Evolutionary conservation across 768 basidiomycete genomes (phyloP), one percentile per base, ranked within the genome.

Genomic region (Gymnopilus dilepis): DNA sequence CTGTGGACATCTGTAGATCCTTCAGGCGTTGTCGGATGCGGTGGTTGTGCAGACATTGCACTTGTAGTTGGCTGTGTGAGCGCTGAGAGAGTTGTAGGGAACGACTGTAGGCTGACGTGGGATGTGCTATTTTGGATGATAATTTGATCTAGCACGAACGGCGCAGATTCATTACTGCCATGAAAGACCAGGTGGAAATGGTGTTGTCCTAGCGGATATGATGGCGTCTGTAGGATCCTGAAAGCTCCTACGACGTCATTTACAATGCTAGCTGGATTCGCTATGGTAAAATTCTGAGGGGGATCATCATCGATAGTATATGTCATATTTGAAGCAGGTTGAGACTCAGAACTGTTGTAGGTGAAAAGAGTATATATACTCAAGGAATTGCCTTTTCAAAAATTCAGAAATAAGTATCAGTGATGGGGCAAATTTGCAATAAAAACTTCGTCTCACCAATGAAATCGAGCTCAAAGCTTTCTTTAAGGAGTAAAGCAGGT

Each of bases 301-400:
- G 42, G 31, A 24, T 37, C 33, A 13, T 28, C 47, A 13, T 58
- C 57, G 15, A 58, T 50, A 4, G 31, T 11, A 50, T 58, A 58
- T 22, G 33, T 33, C 24, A 30, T 47, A 30, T 21, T 28, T 31
- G 43, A 30, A 15, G 57, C 45, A 19, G 12, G 38, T 31, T 50
- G 30, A 19, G 42, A 33, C n/a, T n/a, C n/a, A n/a, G n/a, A n/a
- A n/a, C n/a, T n/a, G 31, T 48, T n/a, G 22, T 26, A 24, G 26
- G 28, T 17, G 15, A 22, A 42, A 17, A 58, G 50, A 5, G 30
- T 24, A 50, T 31, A 48, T 15, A 58, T 8, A 17, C 38, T n/a
- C 1, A 58, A 17, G 3, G 57, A 58, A 40, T 28, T 13, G 17
- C 57, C 57, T 58, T 24, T 17, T 1, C 37, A 24, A 40, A 17